phyloP scores from a whole-genome alignment of 2,329 filamentous ascomycete genomes.

The Pseudogymnoascus pannorum region DNA sequence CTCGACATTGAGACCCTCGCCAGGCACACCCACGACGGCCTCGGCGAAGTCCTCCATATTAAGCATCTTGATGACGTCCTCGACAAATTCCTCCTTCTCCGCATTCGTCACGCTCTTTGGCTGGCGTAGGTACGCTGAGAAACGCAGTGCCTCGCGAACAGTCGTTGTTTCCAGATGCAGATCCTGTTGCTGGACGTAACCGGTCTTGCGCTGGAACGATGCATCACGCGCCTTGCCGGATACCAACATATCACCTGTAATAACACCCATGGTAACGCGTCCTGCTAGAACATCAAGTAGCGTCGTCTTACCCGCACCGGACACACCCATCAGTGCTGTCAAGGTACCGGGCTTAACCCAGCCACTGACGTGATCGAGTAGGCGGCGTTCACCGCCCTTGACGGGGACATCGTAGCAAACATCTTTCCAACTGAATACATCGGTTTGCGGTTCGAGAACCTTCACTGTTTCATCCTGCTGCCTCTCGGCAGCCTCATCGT shows the following conservation, averaged over 20 bases:
- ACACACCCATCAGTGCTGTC: slow-evolving; percentile 63
- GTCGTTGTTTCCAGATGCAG: slow-evolving; percentile 78
- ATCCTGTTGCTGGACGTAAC: slow-evolving; percentile 91
- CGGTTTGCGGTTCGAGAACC: slow-evolving; percentile 24
- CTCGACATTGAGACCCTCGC: slow-evolving; percentile 72
- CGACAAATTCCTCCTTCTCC: slow-evolving; percentile 83
- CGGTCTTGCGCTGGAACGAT: slow-evolving; percentile 86
- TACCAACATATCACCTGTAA: slow-evolving; percentile 67
- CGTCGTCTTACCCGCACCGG: slow-evolving; percentile 81
- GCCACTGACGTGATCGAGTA: slow-evolving; percentile 63
- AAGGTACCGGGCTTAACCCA: slow-evolving; percentile 67
- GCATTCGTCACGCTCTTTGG: slow-evolving; percentile 61
- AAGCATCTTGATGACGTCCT: slow-evolving; percentile 84
- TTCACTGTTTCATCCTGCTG: slow-evolving; percentile 22
- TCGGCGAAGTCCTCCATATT: slow-evolving; percentile 90
- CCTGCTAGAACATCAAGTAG: slow-evolving; percentile 72
- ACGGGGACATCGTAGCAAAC: slow-evolving; percentile 71
- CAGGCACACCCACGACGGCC: slow-evolving; percentile 83
- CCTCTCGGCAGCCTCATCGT: slow-evolving; percentile 9
- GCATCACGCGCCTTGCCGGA: slow-evolving; percentile 41
- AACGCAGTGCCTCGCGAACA: slow-evolving; percentile 80
- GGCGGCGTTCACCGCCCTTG: slow-evolving; percentile 54
- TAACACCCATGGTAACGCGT: slow-evolving; percentile 81
- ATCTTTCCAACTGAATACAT: slow-evolving; percentile 29
- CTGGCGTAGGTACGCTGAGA: slow-evolving; percentile 81